Evolutionary conservation across 805 yeast genomes (phyloP), one percentile per base, ranked within the genome.

Genomic region (Nakazawaea populi): DNA sequence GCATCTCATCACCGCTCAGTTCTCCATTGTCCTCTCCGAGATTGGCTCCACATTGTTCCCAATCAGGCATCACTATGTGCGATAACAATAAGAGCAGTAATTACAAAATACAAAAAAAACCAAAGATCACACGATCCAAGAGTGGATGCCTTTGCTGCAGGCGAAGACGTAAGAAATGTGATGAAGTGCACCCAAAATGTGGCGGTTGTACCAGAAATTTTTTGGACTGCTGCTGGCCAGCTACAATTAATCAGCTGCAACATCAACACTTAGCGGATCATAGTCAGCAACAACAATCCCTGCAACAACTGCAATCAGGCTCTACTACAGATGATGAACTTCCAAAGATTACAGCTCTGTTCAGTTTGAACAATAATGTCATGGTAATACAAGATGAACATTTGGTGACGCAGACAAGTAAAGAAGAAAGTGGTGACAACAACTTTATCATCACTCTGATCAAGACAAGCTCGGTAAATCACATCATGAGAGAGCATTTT

Each of bases 71-170:
- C 35, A 32, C 8, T 11, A 32, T 9, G 8, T 9, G 11, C 35
- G 35, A 11, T 32, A 32, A 32, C 35, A 32, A 32, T 8, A 18
- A 37, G 34, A 6, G 32, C 6, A 43, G 27, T 12, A 94, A 96
- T 92, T 94, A 83, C 98, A 92, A 48, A 96, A 89, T 51, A 28
- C 50, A 43, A 7, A 50, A 50, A 40, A 50, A 50, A 45, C 34
- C 49, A 18, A 52, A 47, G 46, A 44, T 45, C 42, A 52, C 52
- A 48, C 43, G 54, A 47, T 42, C 47, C 32, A 51, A 47, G 40
- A 44, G 44, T 9, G 54, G 54, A 18, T 51, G 54, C 29, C 31
- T 51, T 1, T 51, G 54, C 41, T 51, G 54, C 36, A 24, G 54
- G 14, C 32, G 43, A 24, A 38, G 54, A 27, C 46, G 48, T n/a